Conservation (phyloP, 441 rosid species). For the Arabidopsis hybrid region DNA sequence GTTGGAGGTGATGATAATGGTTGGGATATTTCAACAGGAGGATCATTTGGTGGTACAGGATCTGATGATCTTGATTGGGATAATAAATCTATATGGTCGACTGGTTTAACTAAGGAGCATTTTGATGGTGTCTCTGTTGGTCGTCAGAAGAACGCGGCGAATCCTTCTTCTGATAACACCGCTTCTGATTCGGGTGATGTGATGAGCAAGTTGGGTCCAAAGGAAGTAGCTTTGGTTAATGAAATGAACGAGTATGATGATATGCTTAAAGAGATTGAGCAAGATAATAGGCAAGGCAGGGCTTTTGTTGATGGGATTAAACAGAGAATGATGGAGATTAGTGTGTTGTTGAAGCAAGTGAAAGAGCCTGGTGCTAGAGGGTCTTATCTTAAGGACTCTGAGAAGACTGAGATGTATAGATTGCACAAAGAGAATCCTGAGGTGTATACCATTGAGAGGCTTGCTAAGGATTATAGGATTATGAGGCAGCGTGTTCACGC, state of each 20-base stretch:
- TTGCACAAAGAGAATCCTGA: conserved; percentile 85
- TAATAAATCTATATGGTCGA: conserved; percentile 78
- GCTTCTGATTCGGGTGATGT: conserved; percentile 36
- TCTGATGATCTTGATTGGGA: conserved; percentile 69
- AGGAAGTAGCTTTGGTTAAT: conserved; percentile 45
- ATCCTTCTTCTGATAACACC: background rate
- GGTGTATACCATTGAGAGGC: conserved; percentile 73
- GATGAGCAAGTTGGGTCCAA: conserved; percentile 42
- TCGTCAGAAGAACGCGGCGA: conserved; percentile 40
- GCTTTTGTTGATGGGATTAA: conserved; percentile 66
- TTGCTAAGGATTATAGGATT: conserved; percentile 86
- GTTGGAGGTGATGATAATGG: conserved; percentile 46
- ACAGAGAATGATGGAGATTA: conserved; percentile 57
- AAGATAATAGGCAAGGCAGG: conserved; percentile 49
- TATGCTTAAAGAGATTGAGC: conserved; percentile 50
- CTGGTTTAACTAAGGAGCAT: conserved; percentile 83
- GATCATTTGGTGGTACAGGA: conserved; percentile 47
- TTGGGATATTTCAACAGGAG: conserved; percentile 51
- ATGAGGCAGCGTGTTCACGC: conserved; percentile 96
- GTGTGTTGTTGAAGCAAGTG: conserved; percentile 70
- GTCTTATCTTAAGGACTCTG: conserved; percentile 80
- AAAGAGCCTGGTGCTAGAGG: conserved; percentile 90
- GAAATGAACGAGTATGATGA: conserved; percentile 61
- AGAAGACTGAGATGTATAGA: conserved; percentile 90
- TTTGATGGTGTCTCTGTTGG: conserved; percentile 71